Evolutionary conservation across 345 rosid genomes (phyloP).

Genomic region (Salix brachista): DNA sequence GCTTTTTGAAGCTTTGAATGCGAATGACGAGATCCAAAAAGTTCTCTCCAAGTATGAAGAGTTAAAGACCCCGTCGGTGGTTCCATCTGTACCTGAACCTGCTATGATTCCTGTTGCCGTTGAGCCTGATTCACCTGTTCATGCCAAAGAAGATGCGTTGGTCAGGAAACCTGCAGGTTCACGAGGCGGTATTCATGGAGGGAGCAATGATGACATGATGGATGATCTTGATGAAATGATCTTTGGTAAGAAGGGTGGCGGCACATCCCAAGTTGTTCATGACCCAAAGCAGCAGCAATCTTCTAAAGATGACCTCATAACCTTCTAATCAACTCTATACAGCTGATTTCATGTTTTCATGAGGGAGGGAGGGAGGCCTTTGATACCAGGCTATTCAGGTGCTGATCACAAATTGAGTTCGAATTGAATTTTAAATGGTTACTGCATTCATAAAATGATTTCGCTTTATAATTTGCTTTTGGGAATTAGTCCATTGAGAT

Average conservation of each 20-base stretch:
- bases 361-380: not conserved
- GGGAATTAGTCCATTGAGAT: not conserved
- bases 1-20: conserved; percentile 88
- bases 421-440: conserved; percentile 5
- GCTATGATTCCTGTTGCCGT: conserved; percentile 84
- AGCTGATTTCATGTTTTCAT: not conserved
- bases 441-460: not conserved
- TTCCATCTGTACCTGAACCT: conserved; percentile 52
- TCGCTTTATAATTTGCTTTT: not conserved
- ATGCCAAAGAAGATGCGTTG: conserved; percentile 59
- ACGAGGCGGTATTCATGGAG: conserved; percentile 47
- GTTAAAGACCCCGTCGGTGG: conserved; percentile 48
- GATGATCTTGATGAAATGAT: conserved; percentile 98
- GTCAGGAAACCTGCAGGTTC: conserved; percentile 67
- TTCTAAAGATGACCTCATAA: conserved; percentile 75
- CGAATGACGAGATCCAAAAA: conserved; percentile 84
- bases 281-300: conserved; percentile 58
- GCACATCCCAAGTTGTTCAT: conserved; percentile 46
- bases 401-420: not conserved
- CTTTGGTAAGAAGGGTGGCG: conserved; percentile 74
- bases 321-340: conserved; percentile 39
- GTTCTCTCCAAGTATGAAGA: conserved; percentile 69
- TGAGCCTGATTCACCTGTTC: conserved; percentile 65
- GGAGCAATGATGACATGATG: conserved; percentile 78
- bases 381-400: not conserved